Evolutionary conservation across 495 filamentous ascomycete species (phyloP), one percentile per base, ranked within the genome.

Genomic region (Darksidea phi): DNA sequence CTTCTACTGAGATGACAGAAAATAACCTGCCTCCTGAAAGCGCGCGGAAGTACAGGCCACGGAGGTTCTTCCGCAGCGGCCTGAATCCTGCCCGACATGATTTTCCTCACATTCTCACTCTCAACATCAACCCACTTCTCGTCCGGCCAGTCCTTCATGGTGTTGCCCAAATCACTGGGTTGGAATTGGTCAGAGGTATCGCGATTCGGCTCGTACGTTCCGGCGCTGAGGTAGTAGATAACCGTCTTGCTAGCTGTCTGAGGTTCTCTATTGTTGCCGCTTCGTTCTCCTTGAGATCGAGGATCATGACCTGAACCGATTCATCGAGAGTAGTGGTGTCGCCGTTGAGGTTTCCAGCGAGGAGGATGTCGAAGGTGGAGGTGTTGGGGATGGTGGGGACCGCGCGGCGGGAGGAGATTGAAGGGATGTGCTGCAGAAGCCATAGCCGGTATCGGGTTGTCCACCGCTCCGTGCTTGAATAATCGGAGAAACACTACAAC

Each of bases 151-250:
- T 81, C 84, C 36, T 79, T 75, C 1, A 91, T 68, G 1, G 63
- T 61, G 1, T 76, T 74, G 12, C 83, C 86, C n/a, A 81, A 57
- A 49, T 88, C 86, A 0, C 71, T 64, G 0, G 32, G 17, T 0
- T 66, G 26, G 73, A 90, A 91, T 0, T 78, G 34, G 46, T 28
- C 46, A 1, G 80, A 73, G 67, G 90, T 87, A 2, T 74, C 64
- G 11, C 86, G 82, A 73, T 77, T 83, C 60, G 78, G 66, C 70
- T 88, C 84, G 50, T 79, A 85, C 6, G 80, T 83, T 2, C 87
- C 87, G 0, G 87, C 87, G n/a, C 80, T 83, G 75, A 89, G 89
- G 70, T 90, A 91, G 76, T 87, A 91, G 61, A 89, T 86, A 38
- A 88, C 82, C 46, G 79, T 82, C 59, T 80, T 76, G 21, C 73